Evolutionary conservation across 495 filamentous ascomycete species (phyloP).

Genomic region (Hapsidospora chrysogenum): DNA sequence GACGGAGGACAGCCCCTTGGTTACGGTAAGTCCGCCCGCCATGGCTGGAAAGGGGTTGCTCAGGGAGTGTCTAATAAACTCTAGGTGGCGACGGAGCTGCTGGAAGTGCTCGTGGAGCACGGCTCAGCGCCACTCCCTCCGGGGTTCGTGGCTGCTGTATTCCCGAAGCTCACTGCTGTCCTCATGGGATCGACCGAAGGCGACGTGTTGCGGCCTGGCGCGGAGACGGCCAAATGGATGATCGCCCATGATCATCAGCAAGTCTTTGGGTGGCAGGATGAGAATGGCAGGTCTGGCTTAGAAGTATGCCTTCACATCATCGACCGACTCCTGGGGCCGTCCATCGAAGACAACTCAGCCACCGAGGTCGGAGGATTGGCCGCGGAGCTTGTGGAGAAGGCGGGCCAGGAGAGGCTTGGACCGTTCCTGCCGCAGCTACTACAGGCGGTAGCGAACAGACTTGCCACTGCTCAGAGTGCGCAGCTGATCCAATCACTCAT

Average conservation of each 20-base stretch:
- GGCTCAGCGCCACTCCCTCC: slow-evolving; percentile 68
- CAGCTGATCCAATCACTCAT: slow-evolving; percentile 82
- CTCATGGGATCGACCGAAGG: slow-evolving; percentile 65
- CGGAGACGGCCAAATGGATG: slow-evolving; percentile 72
- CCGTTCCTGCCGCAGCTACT: slow-evolving; percentile 84
- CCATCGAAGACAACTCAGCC: slow-evolving; percentile 78
- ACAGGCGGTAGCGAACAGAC: slow-evolving; percentile 70
- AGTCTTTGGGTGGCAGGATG: slow-evolving; percentile 63
- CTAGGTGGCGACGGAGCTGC: slow-evolving; percentile 66
- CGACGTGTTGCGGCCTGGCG: slow-evolving; percentile 75
- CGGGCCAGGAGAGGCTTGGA: slow-evolving; percentile 73
- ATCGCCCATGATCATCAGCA: slow-evolving; percentile 76
- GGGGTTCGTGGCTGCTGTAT: slow-evolving; percentile 66
- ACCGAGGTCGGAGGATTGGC: slow-evolving; percentile 89
- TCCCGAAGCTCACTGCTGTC: slow-evolving; percentile 75
- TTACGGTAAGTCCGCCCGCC: slow-evolving; percentile 34
- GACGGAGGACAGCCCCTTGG: slow-evolving; percentile 67
- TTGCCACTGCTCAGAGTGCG: slow-evolving; percentile 64
- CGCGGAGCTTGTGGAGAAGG: slow-evolving; percentile 87
- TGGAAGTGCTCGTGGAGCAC: slow-evolving; percentile 65
- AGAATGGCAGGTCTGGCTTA: slow-evolving; percentile 62
- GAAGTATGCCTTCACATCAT: slow-evolving; percentile 84
- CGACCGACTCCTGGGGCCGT: slow-evolving; percentile 71
- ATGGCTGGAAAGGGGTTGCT: neutral
- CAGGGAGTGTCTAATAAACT: slow-evolving; percentile 4